Conservation (phyloP, 805 yeast species). For the Dipodascus geniculatus region DNA sequence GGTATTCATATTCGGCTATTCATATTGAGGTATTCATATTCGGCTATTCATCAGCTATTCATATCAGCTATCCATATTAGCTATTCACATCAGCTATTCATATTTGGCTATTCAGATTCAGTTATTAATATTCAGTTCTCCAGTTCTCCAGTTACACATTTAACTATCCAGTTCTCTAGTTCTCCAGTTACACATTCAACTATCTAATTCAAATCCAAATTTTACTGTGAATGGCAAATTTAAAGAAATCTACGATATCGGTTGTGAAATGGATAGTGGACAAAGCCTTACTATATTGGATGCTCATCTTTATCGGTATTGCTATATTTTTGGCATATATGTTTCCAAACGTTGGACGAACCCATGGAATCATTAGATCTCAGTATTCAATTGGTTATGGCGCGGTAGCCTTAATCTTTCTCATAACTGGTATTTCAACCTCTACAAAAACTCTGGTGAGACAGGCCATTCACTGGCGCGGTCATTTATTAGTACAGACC, state of each 20-base stretch:
- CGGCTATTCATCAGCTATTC: too few relatives aligned
- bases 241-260: neutral
- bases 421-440: conserved; percentile 74
- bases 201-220: too few relatives aligned
- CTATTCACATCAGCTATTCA: too few relatives aligned
- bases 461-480: conserved; percentile 72
- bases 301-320: conserved; percentile 57
- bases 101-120: too few relatives aligned
- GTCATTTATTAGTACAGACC: conserved; percentile 58
- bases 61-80: too few relatives aligned
- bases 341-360: conserved; percentile 75
- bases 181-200: too few relatives aligned
- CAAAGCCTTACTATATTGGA: conserved; percentile 45
- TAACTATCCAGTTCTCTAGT: too few relatives aligned
- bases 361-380: conserved; percentile 64
- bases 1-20: too few relatives aligned
- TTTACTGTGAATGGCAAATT: too few relatives aligned
- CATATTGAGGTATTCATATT: too few relatives aligned
- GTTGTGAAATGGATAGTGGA: conserved; percentile 1
- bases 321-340: conserved; percentile 64
- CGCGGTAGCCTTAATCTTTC: conserved; percentile 76
- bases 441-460: conserved; percentile 44
- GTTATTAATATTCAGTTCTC: too few relatives aligned
- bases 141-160: too few relatives aligned
- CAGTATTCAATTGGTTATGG: conserved; percentile 74